Conservation (phyloP, 495 filamentous ascomycete species). For the Podospora tetraspora region DNA sequence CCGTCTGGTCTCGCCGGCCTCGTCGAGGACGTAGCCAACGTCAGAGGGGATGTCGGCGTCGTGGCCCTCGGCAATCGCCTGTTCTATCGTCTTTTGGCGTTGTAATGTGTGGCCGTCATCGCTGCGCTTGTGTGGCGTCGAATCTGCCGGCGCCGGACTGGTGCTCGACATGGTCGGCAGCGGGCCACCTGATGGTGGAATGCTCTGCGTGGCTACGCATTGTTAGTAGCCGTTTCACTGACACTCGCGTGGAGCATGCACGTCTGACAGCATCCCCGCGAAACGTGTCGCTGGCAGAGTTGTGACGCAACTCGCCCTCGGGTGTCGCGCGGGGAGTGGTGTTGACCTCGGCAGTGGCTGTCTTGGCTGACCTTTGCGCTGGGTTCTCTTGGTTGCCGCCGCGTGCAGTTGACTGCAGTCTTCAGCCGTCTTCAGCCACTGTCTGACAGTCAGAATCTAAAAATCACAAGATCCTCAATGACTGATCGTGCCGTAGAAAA, state of each 20-base stretch:
- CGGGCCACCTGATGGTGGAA: not conserved
- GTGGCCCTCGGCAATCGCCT: slow-evolving; percentile 42
- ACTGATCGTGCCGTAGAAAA: not conserved
- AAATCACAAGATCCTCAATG: not conserved
- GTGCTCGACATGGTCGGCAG: not conserved
- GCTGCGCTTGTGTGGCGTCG: not conserved
- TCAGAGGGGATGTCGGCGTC: slow-evolving; percentile 47
- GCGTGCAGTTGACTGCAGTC: no score
- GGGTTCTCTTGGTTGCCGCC: not conserved
- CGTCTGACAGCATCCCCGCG: not conserved
- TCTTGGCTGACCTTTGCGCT: not conserved
- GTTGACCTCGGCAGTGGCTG: not conserved
- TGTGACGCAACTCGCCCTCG: not conserved
- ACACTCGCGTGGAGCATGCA: not conserved
- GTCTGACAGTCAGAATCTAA: not conserved
- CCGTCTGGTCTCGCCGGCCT: slow-evolving; percentile 33
- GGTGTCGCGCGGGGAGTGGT: not conserved
- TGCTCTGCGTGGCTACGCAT: not conserved
- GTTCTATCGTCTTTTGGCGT: slow-evolving; percentile 30
- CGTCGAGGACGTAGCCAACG: slow-evolving; percentile 35
- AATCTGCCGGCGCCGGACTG: not conserved
- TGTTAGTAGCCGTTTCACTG: not conserved
- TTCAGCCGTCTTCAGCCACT: not conserved
- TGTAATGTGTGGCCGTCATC: slow-evolving; percentile 14
- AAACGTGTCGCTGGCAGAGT: not conserved